Percentiles rank a stretch among this genome's conserved stretches.
Conservation (phyloP, 179 eudicot genomes). For the Sideroxylon spinosum region DNA sequence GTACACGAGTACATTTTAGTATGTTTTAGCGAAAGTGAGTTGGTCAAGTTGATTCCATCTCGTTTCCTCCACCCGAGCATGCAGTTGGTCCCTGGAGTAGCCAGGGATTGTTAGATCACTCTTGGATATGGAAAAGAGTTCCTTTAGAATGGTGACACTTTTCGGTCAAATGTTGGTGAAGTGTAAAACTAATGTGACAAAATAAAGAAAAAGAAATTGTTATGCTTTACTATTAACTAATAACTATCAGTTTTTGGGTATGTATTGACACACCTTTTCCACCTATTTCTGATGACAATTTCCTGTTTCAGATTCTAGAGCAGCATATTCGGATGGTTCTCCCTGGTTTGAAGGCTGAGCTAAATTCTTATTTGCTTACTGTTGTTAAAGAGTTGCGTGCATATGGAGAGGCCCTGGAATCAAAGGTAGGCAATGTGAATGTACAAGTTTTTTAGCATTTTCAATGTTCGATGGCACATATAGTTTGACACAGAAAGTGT, state of each 20-base stretch:
- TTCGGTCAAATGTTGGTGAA: too few species aligned
- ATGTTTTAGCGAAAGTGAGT: too few species aligned
- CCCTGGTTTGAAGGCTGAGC: conserved; percentile 28
- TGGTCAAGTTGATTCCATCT: too few species aligned
- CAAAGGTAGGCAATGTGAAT: conserved; percentile 13
- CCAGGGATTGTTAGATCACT: too few species aligned
- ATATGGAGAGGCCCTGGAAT: conserved; percentile 14
- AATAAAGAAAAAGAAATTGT: not conserved
- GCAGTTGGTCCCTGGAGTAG: too few species aligned
- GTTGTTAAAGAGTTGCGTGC: conserved; percentile 20
- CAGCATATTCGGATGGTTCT: conserved; percentile 29
- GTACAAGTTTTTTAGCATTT: not conserved
- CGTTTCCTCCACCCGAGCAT: too few species aligned
- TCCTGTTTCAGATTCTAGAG: conserved; percentile 30
- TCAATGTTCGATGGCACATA: not conserved
- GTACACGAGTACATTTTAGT: too few species aligned
- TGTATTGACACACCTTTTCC: not conserved
- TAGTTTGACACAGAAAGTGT: not conserved
- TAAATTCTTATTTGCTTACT: conserved; percentile 21
- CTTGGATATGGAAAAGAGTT: too few species aligned
- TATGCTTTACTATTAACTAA: not conserved
- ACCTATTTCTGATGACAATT: not conserved
- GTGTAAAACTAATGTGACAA: not conserved
- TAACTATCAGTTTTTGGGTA: not conserved
- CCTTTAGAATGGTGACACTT: too few species aligned